A percentile compares a stretch with the other conserved stretches of the same genome.
These are phyloP conservation scores for Pseudogymnoascus sp. DNA, from an alignment of 2,329 filamentous ascomycete species.

Conservation along the genomic window DNA sequence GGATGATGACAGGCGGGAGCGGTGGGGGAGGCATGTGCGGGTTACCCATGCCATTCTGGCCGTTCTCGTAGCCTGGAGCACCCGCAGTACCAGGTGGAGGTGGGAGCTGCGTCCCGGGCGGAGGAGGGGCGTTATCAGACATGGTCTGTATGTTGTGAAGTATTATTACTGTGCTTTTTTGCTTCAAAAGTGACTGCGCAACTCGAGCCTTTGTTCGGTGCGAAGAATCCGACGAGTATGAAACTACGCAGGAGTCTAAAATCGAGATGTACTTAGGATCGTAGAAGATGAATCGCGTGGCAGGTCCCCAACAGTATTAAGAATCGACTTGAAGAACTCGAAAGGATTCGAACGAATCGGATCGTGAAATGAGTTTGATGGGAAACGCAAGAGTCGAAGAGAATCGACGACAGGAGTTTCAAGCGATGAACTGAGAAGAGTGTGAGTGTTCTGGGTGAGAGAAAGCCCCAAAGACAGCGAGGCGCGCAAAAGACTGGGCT, in stretches of 20 bases:
- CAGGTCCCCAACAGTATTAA: not conserved
- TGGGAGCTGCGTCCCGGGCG: conserved; percentile 58
- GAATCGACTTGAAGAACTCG: conserved; percentile 5
- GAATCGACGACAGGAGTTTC: conserved; percentile 1
- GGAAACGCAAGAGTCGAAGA: not conserved
- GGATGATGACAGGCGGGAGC: conserved; percentile 76
- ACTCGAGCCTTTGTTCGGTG: not conserved
- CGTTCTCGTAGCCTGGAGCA: conserved; percentile 70
- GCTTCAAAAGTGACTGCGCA: conserved; percentile 5
- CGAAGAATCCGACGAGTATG: conserved; percentile 8
- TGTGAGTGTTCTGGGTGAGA: not conserved
- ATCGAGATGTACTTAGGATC: conserved; percentile 9
- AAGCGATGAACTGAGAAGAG: not conserved
- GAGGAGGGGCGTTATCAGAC: conserved; percentile 66
- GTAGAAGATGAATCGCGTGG: not conserved
- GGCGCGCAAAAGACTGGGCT: conserved; percentile 5
- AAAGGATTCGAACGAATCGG: conserved; percentile 4
- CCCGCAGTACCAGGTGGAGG: conserved; percentile 60
- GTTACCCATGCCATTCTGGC: conserved; percentile 63
- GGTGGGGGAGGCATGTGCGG: conserved; percentile 85
- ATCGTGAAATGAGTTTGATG: conserved; percentile 2
- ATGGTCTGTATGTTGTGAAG: conserved; percentile 40
- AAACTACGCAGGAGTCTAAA: conserved; percentile 7
- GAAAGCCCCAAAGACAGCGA: not conserved
- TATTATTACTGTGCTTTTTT: not conserved